These are phyloP conservation scores for Phialocephala sp. DNA, from an alignment of 2,329 filamentous ascomycete species.

Conservation along the genomic window DNA sequence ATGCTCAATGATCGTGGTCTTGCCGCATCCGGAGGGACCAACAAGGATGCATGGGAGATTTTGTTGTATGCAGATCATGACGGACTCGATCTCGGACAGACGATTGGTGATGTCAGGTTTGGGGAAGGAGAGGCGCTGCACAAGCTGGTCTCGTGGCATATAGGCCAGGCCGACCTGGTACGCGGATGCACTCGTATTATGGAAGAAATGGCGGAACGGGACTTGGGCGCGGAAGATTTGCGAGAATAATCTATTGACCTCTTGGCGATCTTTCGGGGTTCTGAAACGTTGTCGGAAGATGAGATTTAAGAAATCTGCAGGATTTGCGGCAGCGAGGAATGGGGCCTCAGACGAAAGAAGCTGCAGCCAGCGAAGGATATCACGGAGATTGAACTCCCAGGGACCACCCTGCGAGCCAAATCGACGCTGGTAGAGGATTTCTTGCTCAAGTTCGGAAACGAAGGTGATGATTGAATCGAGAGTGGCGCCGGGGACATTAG, in stretches of 20 bases:
- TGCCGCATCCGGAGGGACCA: slow-evolving; percentile 84
- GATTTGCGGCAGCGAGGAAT: slow-evolving; percentile 63
- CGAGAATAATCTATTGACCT: slow-evolving; percentile 70
- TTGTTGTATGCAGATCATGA: slow-evolving; percentile 86
- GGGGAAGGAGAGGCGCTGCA: slow-evolving; percentile 58
- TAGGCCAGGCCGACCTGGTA: slow-evolving; percentile 83
- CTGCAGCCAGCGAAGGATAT: slow-evolving; percentile 86
- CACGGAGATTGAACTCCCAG: slow-evolving; percentile 95
- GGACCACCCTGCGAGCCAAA: slow-evolving; percentile 74
- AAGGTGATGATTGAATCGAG: slow-evolving; percentile 76
- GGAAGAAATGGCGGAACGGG: slow-evolving; percentile 66
- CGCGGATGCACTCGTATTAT: slow-evolving; percentile 68
- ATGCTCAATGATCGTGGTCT: slow-evolving; percentile 79
- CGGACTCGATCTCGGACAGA: slow-evolving; percentile 78
- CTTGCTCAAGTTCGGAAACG: slow-evolving; percentile 77
- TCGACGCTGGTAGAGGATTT: slow-evolving; percentile 63
- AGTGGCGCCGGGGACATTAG: slow-evolving; percentile 61
- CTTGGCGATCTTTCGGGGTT: slow-evolving; percentile 66
- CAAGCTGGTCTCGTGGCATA: slow-evolving; percentile 62
- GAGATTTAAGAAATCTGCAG: slow-evolving; percentile 78
- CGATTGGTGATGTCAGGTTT: slow-evolving; percentile 58
- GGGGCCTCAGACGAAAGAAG: slow-evolving; percentile 67
- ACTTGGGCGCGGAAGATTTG: slow-evolving; percentile 59
- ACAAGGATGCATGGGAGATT: slow-evolving; percentile 89
- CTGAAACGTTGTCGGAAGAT: slow-evolving; percentile 91